These are phyloP conservation scores for Ophiostoma piceae DNA, from an alignment of 2,329 filamentous ascomycete genomes.

Conservation along the genomic window DNA sequence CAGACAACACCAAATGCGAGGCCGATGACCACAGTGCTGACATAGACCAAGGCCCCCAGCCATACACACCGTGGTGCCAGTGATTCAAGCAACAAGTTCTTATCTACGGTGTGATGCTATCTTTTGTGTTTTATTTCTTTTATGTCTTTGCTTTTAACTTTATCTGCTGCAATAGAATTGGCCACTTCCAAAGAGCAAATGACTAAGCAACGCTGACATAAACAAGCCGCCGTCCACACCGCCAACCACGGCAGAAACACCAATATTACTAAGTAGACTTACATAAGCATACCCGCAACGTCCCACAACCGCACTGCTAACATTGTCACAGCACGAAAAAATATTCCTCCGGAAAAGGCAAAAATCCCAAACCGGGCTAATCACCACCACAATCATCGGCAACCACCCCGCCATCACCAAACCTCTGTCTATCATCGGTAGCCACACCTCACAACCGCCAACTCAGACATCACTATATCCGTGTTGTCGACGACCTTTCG, in stretches of 20 bases:
- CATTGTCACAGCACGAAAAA: conserved; percentile 19
- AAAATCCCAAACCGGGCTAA: conserved; percentile 16
- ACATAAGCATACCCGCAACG: conserved; percentile 16
- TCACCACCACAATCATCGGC: conserved; percentile 11
- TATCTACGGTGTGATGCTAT: too few relatives aligned
- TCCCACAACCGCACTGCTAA: conserved; percentile 20
- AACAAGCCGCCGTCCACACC: neutral
- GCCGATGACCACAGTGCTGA: too few relatives aligned
- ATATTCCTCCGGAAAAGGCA: conserved; percentile 23
- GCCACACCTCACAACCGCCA: neutral
- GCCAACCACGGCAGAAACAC: neutral
- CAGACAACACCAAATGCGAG: too few relatives aligned
- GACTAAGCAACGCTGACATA: neutral
- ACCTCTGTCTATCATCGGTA: neutral
- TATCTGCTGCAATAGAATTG: too few relatives aligned
- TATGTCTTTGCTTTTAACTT: neutral
- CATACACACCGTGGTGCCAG: too few relatives aligned
- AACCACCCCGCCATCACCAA: conserved; percentile 5
- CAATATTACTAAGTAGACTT: neutral
- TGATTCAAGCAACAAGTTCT: too few relatives aligned
- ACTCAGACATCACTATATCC: neutral
- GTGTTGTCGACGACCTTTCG: neutral
- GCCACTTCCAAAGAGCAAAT: too few relatives aligned
- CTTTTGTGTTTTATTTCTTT: neutral
- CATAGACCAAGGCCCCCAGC: too few relatives aligned